Evolutionary conservation across 768 basidiomycete species (phyloP), one percentile per base, ranked within the genome.

Genomic region (Strobilomyces echinocephalus): DNA sequence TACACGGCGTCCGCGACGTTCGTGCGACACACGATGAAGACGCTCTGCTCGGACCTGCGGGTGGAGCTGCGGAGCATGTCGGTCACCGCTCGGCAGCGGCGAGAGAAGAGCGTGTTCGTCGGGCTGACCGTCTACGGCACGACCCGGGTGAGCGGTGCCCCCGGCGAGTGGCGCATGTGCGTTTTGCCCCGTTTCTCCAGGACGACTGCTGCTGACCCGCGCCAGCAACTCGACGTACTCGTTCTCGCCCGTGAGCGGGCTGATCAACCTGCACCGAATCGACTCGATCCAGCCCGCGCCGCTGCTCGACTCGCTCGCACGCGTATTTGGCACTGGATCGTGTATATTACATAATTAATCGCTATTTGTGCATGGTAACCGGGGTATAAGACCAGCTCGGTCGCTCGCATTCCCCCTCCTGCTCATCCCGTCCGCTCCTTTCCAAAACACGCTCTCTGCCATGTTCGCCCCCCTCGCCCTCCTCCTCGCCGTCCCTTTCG

Each of bases 261-360:
- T 83, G 39, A 82, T 92, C 50, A 69, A 81, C 45, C 60, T 74
- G 45, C 89, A 92, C 63, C 73, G 73, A 44, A 73, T 92, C 46
- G 80, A 91, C 63, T 84, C 84, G n/a, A 90, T 91, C 44, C 79
- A 83, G 42, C 89, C 89, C 0, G 83, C 84, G 1, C 89, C 89
- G 2, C 72, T 89, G 1, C 72, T 78, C 16, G 59, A 63, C 10
- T 68, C 68, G 16, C 54, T 76, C 11, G 57, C 50, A 36, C 60
- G 50, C 7, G 38, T 61, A 15, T 69, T 70, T 26, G 68, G 68
- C 0, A 45, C 24, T 4, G 24, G 24, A 24, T 24, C 30, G 30
- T 38, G n/a, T 12, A 16, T 53, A 53, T 63, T 62, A 62, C 21
- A 15, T 62, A 63, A 60, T 51, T 36, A 15, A 28, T 26, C 26